phyloP scores from a whole-genome alignment of 2,329 filamentous ascomycete genomes.

The Diaporthe vaccinii region DNA sequence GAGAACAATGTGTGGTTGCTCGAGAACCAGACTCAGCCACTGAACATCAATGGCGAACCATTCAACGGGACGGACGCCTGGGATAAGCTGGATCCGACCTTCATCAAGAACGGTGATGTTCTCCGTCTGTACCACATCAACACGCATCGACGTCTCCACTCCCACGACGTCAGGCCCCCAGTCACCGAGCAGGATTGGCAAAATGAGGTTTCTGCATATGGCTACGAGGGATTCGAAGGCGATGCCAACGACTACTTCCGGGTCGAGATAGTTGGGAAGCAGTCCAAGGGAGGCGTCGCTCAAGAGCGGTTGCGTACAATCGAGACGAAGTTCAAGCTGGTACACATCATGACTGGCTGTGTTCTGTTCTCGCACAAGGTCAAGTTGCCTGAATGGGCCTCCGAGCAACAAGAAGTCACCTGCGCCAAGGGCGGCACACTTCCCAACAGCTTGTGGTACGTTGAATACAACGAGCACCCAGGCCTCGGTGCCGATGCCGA shows the following conservation, averaged over 20 bases:
- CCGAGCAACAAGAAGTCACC: slow-evolving; percentile 98
- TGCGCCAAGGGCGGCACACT: slow-evolving; percentile 92
- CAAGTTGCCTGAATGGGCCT: slow-evolving; percentile 98
- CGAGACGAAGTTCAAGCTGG: slow-evolving; percentile 94
- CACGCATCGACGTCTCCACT: slow-evolving; percentile 92
- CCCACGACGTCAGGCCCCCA: slow-evolving; percentile 91
- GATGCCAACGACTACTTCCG: slow-evolving; percentile 98
- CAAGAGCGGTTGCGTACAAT: slow-evolving; percentile 93
- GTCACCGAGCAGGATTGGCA: slow-evolving; percentile 94
- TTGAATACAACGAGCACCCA: slow-evolving; percentile 91
- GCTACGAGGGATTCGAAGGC: slow-evolving; percentile 95
- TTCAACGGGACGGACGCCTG: slow-evolving; percentile 88
- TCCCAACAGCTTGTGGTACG: slow-evolving; percentile 97
- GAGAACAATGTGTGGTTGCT: slow-evolving; percentile 96
- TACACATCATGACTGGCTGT: slow-evolving; percentile 97
- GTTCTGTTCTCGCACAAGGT: slow-evolving; percentile 98
- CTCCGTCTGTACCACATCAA: slow-evolving; percentile 86
- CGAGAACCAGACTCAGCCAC: slow-evolving; percentile 95
- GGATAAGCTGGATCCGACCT: slow-evolving; percentile 78
- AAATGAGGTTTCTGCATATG: slow-evolving; percentile 96
- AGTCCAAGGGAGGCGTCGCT: slow-evolving; percentile 83
- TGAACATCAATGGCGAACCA: slow-evolving; percentile 79
- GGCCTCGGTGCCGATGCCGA: slow-evolving; percentile 81
- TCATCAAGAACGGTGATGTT: slow-evolving; percentile 83
- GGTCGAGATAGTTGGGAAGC: slow-evolving; percentile 91